These are phyloP conservation scores for Tricharina praecox DNA, from an alignment of 495 filamentous ascomycete species.

Conservation along the genomic window DNA sequence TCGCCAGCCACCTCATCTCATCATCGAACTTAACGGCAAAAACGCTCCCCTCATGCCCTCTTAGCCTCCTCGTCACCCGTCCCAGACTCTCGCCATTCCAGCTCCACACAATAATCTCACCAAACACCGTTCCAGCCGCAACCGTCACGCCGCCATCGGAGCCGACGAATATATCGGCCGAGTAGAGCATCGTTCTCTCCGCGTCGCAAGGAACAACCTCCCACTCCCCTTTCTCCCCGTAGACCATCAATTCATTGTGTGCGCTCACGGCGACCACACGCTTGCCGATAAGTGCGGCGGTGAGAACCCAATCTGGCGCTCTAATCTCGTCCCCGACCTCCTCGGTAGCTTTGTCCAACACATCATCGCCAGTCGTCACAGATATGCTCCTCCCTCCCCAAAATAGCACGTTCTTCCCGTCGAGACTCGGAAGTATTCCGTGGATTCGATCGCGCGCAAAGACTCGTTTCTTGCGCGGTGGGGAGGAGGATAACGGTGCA, in stretches of 20 bases:
- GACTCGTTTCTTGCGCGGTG: constrained; percentile 28
- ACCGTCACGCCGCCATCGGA: constrained; percentile 47
- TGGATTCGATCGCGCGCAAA: constrained; percentile 52
- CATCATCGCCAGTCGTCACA: too few relatives aligned
- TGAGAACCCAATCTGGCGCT: constrained; percentile 69
- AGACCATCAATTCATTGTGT: constrained; percentile 56
- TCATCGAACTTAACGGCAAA: constrained; percentile 54
- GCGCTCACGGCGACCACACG: constrained; percentile 44
- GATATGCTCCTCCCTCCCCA: constrained; percentile 39
- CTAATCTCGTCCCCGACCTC: constrained; percentile 23
- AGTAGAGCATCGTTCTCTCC: constrained; percentile 74
- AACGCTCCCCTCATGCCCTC: constrained; percentile 84
- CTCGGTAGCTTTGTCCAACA: too few relatives aligned
- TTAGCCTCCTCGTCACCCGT: constrained; percentile 52
- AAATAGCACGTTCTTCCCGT: constrained; percentile 29
- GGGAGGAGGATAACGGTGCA: constrained; percentile 14
- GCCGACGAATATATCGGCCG: constrained; percentile 48
- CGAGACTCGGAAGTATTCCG: constrained; percentile 36
- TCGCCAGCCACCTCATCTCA: constrained; percentile 49
- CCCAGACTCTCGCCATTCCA: constrained; percentile 10
- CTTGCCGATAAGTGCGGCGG: constrained; percentile 39
- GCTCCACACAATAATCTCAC: constrained; percentile 73
- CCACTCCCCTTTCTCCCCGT: constrained; percentile 15
- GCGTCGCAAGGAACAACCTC: constrained; percentile 33
- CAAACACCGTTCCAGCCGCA: constrained; percentile 80